Evolutionary conservation across 768 basidiomycete species (phyloP), one percentile per base, ranked within the genome.

Genomic region (Tricholoma saponaceum): DNA sequence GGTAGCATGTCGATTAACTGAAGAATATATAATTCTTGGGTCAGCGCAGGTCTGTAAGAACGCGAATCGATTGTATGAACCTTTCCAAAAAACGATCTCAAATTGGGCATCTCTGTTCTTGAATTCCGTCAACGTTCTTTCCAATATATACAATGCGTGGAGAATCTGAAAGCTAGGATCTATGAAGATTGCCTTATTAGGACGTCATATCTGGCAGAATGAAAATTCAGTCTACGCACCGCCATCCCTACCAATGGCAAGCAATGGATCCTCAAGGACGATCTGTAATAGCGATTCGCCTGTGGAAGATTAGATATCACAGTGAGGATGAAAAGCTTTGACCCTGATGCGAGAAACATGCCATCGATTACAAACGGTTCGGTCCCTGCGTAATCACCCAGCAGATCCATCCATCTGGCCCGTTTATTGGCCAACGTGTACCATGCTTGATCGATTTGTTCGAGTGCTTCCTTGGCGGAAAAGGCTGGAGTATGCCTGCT

Each of bases 281-380:
- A 73, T 58, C 62, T 86, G 80, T 10, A 87, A 58, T 18, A 89
- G 67, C 0, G 88, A 81, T 67, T 89, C 82, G 1, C 86, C 86
- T 87, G 46, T n/a, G 37, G n/a, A 23, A 44, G 9, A 26, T 23
- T 52, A 26, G 41, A 23, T 25, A 26, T 20, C 10, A 25, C 20
- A 56, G 33, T 56, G 60, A 5, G 66, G 4, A 18, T 26, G 20
- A 2, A 25, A 49, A 13, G 51, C 47, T 47, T 10, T 44, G 53
- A 16, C 2, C 35, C 43, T 12, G 23, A 25, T 39, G n/a, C 41
- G 49, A 52, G 10, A 41, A 18, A 60, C 65, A 35, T 66, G 83
- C 86, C 86, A 67, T 88, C 85, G 57, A 89, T 73, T 39, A 87
- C 63, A 63, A 89, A 89, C 14, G 77, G 76, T 64, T 89, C 87